Conservation (phyloP, 257 asterid species). For the Prunella vulgaris region DNA sequence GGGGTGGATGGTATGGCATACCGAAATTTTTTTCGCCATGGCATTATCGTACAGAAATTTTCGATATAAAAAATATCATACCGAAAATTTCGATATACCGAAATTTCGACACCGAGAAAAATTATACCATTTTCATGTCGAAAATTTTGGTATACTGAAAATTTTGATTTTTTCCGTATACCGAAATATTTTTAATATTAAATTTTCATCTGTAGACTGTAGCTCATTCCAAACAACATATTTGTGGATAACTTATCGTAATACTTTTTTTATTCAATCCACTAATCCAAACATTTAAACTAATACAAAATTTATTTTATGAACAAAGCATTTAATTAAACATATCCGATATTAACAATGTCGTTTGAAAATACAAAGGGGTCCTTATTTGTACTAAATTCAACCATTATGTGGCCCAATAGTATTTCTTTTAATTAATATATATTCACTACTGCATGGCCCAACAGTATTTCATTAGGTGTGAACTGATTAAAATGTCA, state of each 20-base stretch:
- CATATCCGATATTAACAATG: neutral
- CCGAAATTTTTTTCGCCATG: no score
- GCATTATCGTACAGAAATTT: no score
- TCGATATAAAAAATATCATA: no score
- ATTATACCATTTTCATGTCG: no score
- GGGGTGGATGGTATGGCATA: no score
- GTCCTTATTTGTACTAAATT: neutral
- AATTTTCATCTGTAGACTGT: no score
- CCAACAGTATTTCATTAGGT: constrained; percentile 10
- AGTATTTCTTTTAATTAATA: neutral
- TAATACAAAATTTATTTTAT: neutral
- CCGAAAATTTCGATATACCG: no score
- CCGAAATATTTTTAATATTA: no score
- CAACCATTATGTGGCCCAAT: constrained; percentile 21
- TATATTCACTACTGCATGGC: constrained; percentile 10
- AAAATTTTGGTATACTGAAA: no score
- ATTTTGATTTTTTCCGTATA: no score
- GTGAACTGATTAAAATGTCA: constrained; percentile 20
- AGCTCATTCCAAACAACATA: neutral
- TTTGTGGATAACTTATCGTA: no score
- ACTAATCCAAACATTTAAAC: neutral
- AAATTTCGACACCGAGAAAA: no score
- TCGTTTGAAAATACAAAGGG: neutral
- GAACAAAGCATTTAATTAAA: neutral
- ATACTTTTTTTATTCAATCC: neutral